Base-by-base conservation (phyloP, 1,139 yeast species). In the Blastobotrys illinoisensis region DNA sequence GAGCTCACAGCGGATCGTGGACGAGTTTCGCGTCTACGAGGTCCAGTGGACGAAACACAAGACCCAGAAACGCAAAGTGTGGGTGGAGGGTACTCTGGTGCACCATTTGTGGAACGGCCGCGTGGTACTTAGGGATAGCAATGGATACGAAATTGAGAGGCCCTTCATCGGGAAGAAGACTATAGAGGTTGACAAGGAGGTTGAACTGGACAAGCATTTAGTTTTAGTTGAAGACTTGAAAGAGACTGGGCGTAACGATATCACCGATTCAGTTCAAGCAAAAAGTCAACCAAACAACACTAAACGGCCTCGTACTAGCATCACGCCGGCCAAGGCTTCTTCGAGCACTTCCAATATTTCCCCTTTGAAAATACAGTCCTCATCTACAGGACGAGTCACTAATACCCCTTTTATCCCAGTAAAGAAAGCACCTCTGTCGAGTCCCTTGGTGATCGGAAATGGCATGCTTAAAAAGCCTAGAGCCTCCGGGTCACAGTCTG, bases 11-110 rank as follows among this genome's bases (percentile, higher is more conserved):
- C 11, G 40, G 7, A 32, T 32, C 16, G 40, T 32, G 16, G 40
- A 32, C 16, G 40, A 32, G 16, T 32, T 32, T 7, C 40, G 40
- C 16, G 40, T 32, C n/a, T 48, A 48, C 43, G 50, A 48, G 50
- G 50, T 48, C n/a, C 40, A 24, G 16, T 48, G 50, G 50, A 75
- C 83, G 3, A 65, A 70, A 24, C 67, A 84, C 44, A 61, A 81
- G 36, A 64, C 64, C 1, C 85, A 82, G 63, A 79, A 76, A 62
- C 75, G 74, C 44, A 81, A 81, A 65, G 70, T 67, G 54, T 82
- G 85, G 85, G 66, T 69, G 52, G 86, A 82, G 59, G 86, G 86
- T 1, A 64, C 58, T 18, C 66, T 81, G 49, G 72, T 71, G 54
- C 78, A 70, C 65, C 81, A 76, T 64, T 76, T 73, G 59, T 71